phyloP scores from a whole-genome alignment of 1,284 basidiomycete species.

The Megacollybia platyphylla region DNA sequence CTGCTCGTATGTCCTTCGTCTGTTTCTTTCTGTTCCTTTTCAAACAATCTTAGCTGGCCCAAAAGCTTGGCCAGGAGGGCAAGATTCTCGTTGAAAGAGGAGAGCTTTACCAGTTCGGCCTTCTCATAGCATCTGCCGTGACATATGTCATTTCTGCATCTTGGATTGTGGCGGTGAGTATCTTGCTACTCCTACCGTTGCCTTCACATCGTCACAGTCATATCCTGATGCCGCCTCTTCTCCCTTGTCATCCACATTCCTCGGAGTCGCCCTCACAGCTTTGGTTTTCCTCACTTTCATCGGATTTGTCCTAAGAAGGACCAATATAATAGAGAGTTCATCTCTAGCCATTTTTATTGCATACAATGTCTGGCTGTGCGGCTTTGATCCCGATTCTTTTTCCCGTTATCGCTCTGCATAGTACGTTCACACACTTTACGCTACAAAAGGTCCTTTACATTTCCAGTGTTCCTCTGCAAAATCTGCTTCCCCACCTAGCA shows the following conservation, averaged over 20 bases:
- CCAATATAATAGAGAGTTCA: slow-evolving; percentile 88
- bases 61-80: slow-evolving; percentile 65
- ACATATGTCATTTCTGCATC: slow-evolving; percentile 69
- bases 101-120: slow-evolving; percentile 62
- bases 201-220: slow-evolving; percentile 27
- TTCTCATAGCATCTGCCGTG: slow-evolving; percentile 61
- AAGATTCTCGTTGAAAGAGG: slow-evolving; percentile 52
- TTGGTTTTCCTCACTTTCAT: slow-evolving; percentile 78
- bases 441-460: slow-evolving; percentile 1
- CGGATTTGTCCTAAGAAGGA: slow-evolving; percentile 77
- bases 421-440: slow-evolving; percentile 27
- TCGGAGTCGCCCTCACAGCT: slow-evolving; percentile 64
- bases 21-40: no score
- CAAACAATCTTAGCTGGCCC: slow-evolving; percentile 28
- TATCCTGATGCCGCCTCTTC: slow-evolving; percentile 73
- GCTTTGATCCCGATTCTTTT: slow-evolving; percentile 57
- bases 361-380: slow-evolving; percentile 77
- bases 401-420: slow-evolving; percentile 59
- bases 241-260: slow-evolving; percentile 72
- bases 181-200: slow-evolving; percentile 5
- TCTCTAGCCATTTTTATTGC: slow-evolving; percentile 79
- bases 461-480: slow-evolving; percentile 57
- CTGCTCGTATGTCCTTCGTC: slow-evolving; percentile 29
- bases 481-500: slow-evolving; percentile 69
- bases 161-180: slow-evolving; percentile 67